Base-by-base conservation (phyloP, 768 basidiomycete genomes). In the Tulasnella sp. region DNA sequence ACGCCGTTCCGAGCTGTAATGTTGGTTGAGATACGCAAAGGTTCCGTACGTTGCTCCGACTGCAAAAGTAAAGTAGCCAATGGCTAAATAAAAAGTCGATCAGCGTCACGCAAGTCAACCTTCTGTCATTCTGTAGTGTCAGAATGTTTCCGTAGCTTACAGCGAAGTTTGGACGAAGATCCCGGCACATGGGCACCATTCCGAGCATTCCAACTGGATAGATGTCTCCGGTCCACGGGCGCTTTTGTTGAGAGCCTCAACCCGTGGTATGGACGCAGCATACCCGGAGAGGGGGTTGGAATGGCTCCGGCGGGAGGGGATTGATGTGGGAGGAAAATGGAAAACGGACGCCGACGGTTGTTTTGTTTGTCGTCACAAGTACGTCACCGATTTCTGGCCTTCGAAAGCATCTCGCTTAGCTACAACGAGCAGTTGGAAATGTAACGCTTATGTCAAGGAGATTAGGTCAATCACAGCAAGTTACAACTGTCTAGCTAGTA, bases 21-120 rank as follows among this genome's bases (percentile, higher is more conserved):
- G 73, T 19, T 79, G 42, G 18, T 44, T 79, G 10, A 79, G 78
- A 72, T 46, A 44, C 8, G 68, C 68, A 31, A 72, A 79, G 42
- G 78, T 79, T 19, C 78, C 78, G 34, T 79, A 79, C n/a, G 44
- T 72, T 14, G 73, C 42, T 27, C 78, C 78, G 38, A 74, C 71
- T 6, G 73, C 73, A 74, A 46, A 40, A 12, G 73, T 18, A 39
- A 39, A 40, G 44, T 40, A 74, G 4, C 73, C 73, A 74, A 74
- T 16, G n/a, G 44, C 73, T 74, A 6, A 2, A 46, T 16, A 46
- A 40, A 42, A 31, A 74, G 12, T 16, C 31, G 24, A 52, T n/a
- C n/a, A 24, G 52, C 7, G 52, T 52, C n/a, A n/a, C 52, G 21
- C 2, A n/a, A 10, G 52, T 52, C 4, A 52, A 24, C 9, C 24